Percentiles rank a stretch among this genome's conserved stretches.
These are phyloP conservation scores for Elaeis guineensis DNA, from an alignment of 176 grass and related monocot species.

Conservation along the genomic window DNA sequence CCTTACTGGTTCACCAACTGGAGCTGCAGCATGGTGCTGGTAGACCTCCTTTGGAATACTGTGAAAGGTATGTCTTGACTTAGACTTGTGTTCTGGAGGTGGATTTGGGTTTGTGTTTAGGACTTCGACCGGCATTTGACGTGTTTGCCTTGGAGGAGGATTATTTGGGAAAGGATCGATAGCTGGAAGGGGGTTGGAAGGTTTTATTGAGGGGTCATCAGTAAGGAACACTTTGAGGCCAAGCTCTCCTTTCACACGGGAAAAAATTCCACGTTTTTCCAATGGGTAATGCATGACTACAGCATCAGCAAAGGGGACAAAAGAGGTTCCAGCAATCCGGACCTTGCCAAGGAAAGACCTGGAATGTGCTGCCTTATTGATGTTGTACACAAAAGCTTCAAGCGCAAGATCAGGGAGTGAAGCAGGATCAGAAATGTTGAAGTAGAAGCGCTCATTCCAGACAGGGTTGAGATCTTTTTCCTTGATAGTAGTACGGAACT, in stretches of 20 bases:
- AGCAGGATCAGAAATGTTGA: constrained; percentile 61
- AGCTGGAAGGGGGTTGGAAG: constrained; percentile 75
- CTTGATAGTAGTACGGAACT: constrained; percentile 75
- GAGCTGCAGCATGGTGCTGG: constrained; percentile 41
- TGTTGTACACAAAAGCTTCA: constrained; percentile 85
- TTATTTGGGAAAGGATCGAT: constrained; percentile 53
- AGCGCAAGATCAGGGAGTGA: constrained; percentile 69
- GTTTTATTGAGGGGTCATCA: constrained; percentile 67
- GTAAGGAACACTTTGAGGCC: constrained; percentile 90
- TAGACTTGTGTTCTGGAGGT: constrained; percentile 39
- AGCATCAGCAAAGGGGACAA: constrained; percentile 66
- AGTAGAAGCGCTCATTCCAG: constrained; percentile 90
- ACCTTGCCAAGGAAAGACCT: constrained; percentile 92
- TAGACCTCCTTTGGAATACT: constrained; percentile 64
- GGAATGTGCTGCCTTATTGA: constrained; percentile 35
- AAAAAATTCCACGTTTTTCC: constrained; percentile 94
- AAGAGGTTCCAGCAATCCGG: constrained; percentile 80
- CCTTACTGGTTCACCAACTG: constrained; percentile 40
- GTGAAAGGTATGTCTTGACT: constrained; percentile 56
- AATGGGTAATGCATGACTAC: constrained; percentile 81
- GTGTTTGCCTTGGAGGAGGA: constrained; percentile 33
- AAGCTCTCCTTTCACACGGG: constrained; percentile 75
- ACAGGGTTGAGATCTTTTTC: constrained; percentile 76
- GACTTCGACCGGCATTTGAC: constrained; percentile 45
- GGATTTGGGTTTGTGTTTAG: constrained; percentile 28